Conservation (phyloP, 1,284 basidiomycete species). For the Ceraceosorus guamensis region DNA sequence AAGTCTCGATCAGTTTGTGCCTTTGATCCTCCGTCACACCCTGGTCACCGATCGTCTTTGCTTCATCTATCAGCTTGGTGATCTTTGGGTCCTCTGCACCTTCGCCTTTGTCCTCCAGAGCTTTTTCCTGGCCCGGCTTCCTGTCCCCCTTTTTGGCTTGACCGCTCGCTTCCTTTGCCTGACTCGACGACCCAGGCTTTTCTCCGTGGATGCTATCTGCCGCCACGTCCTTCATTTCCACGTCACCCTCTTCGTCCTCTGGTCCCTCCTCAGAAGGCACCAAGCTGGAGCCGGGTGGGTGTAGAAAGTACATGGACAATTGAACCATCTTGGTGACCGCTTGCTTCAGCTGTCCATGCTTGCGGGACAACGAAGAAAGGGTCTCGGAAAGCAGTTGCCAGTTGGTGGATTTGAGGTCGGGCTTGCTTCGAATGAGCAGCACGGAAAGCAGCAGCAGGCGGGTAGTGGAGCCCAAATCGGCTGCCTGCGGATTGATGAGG, state of each 20-base stretch:
- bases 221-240: slow-evolving; percentile 12
- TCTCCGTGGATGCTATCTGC: slow-evolving; percentile 14
- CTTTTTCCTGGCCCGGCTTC: slow-evolving; percentile 20
- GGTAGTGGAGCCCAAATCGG: slow-evolving; percentile 83
- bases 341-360: slow-evolving; percentile 92
- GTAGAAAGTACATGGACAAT: slow-evolving; percentile 39
- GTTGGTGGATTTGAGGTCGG: slow-evolving; percentile 21
- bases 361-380: slow-evolving; percentile 60
- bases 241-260: slow-evolving; percentile 63
- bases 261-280: slow-evolving; percentile 57
- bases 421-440: slow-evolving; percentile 33
- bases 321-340: slow-evolving; percentile 77
- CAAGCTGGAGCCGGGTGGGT: slow-evolving; percentile 58
- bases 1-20: slow-evolving; percentile 57
- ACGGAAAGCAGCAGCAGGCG: slow-evolving; percentile 70
- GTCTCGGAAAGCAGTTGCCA: slow-evolving; percentile 34
- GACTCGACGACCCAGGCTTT: slow-evolving; percentile 3
- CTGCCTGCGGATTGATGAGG: slow-evolving; percentile 58
- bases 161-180: slow-evolving; percentile 15
- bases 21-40: slow-evolving; percentile 25
- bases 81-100: slow-evolving; percentile 37
- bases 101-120: slow-evolving; percentile 25
- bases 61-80: slow-evolving; percentile 31
- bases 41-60: slow-evolving; percentile 27
- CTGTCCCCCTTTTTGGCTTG: slow-evolving; percentile 11